A percentile compares a stretch with the other conserved stretches of the same genome.
phyloP scores from a whole-genome alignment of 2,329 filamentous ascomycete species.

The Fusarium nurragi region DNA sequence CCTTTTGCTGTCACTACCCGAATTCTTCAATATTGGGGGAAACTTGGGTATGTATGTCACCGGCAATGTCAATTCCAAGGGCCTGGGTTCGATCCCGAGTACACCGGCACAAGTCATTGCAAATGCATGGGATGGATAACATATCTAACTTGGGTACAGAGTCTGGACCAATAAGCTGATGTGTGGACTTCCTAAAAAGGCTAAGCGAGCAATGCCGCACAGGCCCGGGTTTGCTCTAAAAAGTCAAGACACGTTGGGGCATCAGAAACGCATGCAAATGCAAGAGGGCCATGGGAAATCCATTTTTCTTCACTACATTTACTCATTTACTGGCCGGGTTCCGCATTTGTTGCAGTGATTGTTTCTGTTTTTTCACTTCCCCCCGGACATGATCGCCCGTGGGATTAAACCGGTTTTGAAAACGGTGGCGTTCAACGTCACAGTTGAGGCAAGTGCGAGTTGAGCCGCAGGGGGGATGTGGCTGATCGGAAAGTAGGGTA shows the following conservation, averaged over 20 bases:
- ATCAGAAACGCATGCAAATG: slow-evolving; percentile 9
- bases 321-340: neutral
- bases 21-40: slow-evolving; percentile 40
- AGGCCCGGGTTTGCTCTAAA: slow-evolving; percentile 2
- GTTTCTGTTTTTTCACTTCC: slow-evolving; percentile 4
- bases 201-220: slow-evolving; percentile 14
- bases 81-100: slow-evolving; percentile 28
- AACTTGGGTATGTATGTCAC: neutral
- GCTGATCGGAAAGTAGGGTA: slow-evolving; percentile 14
- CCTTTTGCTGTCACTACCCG: slow-evolving; percentile 1
- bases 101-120: neutral
- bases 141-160: slow-evolving; percentile 22
- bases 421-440: slow-evolving; percentile 35
- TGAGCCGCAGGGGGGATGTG: slow-evolving; percentile 13
- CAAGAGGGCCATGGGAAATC: slow-evolving; percentile 1
- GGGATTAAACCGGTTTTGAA: slow-evolving; percentile 28
- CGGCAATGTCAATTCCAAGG: slow-evolving; percentile 12
- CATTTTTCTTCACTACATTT: slow-evolving; percentile 7
- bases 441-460: slow-evolving; percentile 18
- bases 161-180: slow-evolving; percentile 8
- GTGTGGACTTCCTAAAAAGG: slow-evolving; percentile 15
- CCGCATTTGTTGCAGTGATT: slow-evolving; percentile 5
- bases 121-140: slow-evolving; percentile 25
- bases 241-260: slow-evolving; percentile 11
- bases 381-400: slow-evolving; percentile 18